Evolutionary conservation across 2,329 filamentous ascomycete genomes (phyloP).

Genomic region (Exophiala mesophila): DNA sequence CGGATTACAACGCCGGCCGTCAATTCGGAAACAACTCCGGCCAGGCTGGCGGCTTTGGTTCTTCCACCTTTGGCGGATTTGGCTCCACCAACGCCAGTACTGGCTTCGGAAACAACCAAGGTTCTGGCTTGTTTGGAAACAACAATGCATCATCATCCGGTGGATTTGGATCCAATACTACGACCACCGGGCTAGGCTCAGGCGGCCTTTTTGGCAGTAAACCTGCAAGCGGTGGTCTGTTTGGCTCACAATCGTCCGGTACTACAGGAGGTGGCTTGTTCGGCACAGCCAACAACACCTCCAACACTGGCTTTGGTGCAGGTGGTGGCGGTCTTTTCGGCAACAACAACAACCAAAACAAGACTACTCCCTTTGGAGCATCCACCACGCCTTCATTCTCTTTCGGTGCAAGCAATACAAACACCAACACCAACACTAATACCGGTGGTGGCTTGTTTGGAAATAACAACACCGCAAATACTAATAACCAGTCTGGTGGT

Average conservation of each 20-base stretch:
- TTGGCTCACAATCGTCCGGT: conserved; percentile 29
- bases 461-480: conserved; percentile 10
- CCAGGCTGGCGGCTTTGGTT: conserved; percentile 75
- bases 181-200: conserved; percentile 38
- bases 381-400: conserved; percentile 27
- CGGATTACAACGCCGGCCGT: conserved; percentile 83
- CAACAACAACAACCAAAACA: conserved; percentile 41
- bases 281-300: conserved; percentile 35
- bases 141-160: conserved; percentile 32
- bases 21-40: conserved; percentile 77
- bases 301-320: conserved; percentile 31
- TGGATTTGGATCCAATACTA: conserved; percentile 34
- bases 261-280: conserved; percentile 36
- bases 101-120: conserved; percentile 16
- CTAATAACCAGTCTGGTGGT: conserved; percentile 35
- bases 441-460: conserved; percentile 24
- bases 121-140: conserved; percentile 32
- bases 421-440: conserved; percentile 29
- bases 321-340: conserved; percentile 41
- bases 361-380: conserved; percentile 42
- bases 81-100: conserved; percentile 30
- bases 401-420: conserved; percentile 31
- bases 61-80: conserved; percentile 46
- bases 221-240: conserved; percentile 27
- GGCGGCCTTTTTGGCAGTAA: conserved; percentile 42